Base-by-base conservation (phyloP, 106 monocot genomes). In the Dendrobium officinale region DNA sequence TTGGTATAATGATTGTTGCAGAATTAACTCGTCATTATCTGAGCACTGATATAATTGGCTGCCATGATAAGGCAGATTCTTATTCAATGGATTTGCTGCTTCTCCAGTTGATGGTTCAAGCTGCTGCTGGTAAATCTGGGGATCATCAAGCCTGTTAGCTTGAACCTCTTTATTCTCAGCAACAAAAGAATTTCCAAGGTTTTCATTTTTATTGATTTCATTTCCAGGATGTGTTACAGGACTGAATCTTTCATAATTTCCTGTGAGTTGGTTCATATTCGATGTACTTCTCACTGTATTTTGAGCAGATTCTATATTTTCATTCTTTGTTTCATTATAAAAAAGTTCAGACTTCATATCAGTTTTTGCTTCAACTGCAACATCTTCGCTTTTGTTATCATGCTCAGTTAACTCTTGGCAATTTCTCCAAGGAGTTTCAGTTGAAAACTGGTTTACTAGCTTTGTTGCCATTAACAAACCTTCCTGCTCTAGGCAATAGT, bases 1-100 rank as follows among this genome's bases (percentile, higher is more conserved):
- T 47, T 94, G 89, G 74, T 86, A 84, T 48, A 75, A 43, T 1
- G 83, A 83, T 59, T 72, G 48, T 37, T 84, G 87, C 26, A 73
- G 75, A 56, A 85, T 81, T 84, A 74, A 86, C 42, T 79, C 79
- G 6, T 79, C 66, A 59, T 82, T 68, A 33, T 87, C 84, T 64
- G 85, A 61, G 75, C 70, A 59, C 42, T 80, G 70, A 40, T 80
- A 86, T 29, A 74, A 29, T 10, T 54, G 55, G 59, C 58, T 77
- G 0, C 54, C 76, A 74, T 82, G 81, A 78, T 55, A 22, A 40
- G 51, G 16, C 29, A 75, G 70, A 56, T 67, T 77, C 18, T 55
- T 82, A 78, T 82, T 80, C 0, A 43, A 44, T 40, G 75, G 49
- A 61, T 56, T 19, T 66, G 79, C 27, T 75, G 85, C 49, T 67